These are phyloP conservation scores for Plantago coronopus DNA, from an alignment of 305 asterid species.

Conservation along the genomic window DNA sequence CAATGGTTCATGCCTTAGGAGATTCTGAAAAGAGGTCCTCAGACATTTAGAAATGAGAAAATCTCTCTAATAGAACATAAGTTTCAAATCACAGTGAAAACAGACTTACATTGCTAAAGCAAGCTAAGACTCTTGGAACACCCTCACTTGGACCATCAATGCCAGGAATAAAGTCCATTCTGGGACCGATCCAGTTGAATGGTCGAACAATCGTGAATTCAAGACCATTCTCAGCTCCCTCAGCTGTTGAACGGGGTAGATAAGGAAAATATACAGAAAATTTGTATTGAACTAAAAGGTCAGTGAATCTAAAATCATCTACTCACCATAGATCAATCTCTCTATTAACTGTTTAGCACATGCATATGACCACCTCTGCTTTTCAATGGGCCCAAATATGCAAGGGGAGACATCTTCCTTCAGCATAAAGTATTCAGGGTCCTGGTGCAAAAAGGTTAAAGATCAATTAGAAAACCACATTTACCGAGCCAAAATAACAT, in stretches of 20 bases:
- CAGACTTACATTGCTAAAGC: constrained; percentile 62
- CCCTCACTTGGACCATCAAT: constrained; percentile 83
- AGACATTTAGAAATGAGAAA: constrained; percentile 10
- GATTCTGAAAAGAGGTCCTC: constrained; percentile 40
- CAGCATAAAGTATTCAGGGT: constrained; percentile 63
- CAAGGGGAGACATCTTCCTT: constrained; percentile 81
- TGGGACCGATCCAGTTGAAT: constrained; percentile 86
- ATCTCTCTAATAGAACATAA: background rate
- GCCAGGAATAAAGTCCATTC: constrained; percentile 81
- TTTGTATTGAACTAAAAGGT: constrained; percentile 11
- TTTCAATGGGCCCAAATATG: constrained; percentile 84
- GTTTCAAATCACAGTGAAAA: constrained; percentile 14
- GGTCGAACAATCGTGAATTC: constrained; percentile 78
- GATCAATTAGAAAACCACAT: constrained; percentile 19
- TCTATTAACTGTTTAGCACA: constrained; percentile 93
- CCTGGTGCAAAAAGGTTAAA: constrained; percentile 35
- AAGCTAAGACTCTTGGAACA: constrained; percentile 75
- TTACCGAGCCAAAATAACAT: background rate
- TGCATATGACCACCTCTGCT: constrained; percentile 98
- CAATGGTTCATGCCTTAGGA: constrained; percentile 64
- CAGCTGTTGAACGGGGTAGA: constrained; percentile 43
- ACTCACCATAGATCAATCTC: constrained; percentile 82
- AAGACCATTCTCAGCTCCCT: constrained; percentile 82
- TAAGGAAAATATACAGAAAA: constrained; percentile 17
- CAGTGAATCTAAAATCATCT: constrained; percentile 7